Evolutionary conservation across 2,329 filamentous ascomycete species (phyloP).

Genomic region (Stagonosporopsis vannaccii): DNA sequence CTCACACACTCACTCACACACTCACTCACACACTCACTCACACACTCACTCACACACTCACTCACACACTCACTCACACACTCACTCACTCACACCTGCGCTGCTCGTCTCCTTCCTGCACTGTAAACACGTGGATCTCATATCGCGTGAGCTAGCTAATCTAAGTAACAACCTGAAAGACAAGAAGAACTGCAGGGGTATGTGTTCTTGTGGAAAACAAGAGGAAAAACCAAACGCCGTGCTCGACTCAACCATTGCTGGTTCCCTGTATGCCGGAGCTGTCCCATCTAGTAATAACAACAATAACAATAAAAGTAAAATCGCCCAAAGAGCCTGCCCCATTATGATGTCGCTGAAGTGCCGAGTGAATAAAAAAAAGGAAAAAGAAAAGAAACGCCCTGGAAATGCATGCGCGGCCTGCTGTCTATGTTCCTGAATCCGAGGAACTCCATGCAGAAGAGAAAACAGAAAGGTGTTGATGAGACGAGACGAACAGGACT

Average conservation of each 20-base stretch:
- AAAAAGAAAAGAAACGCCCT: slow-evolving; percentile 11
- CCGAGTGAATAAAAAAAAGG: neutral
- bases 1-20: too few relatives aligned
- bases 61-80: too few relatives aligned
- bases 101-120: neutral
- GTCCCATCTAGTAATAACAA: slow-evolving; percentile 29
- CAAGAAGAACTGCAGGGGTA: slow-evolving; percentile 30
- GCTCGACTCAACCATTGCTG: slow-evolving; percentile 31
- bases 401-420: slow-evolving; percentile 13
- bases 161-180: slow-evolving; percentile 6
- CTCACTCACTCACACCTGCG: neutral
- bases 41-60: too few relatives aligned
- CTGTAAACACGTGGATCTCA: slow-evolving; percentile 13
- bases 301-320: neutral
- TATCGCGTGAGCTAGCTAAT: slow-evolving; percentile 28
- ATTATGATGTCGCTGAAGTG: slow-evolving; percentile 12
- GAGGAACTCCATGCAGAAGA: slow-evolving; percentile 12
- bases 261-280: slow-evolving; percentile 19
- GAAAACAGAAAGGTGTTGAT: neutral
- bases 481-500: too few relatives aligned
- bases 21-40: too few relatives aligned
- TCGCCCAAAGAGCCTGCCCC: slow-evolving; percentile 5
- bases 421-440: slow-evolving; percentile 11
- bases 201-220: slow-evolving; percentile 25
- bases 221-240: slow-evolving; percentile 27